Base-by-base conservation (phyloP, 768 basidiomycete genomes). In the Mycena indigotica region DNA sequence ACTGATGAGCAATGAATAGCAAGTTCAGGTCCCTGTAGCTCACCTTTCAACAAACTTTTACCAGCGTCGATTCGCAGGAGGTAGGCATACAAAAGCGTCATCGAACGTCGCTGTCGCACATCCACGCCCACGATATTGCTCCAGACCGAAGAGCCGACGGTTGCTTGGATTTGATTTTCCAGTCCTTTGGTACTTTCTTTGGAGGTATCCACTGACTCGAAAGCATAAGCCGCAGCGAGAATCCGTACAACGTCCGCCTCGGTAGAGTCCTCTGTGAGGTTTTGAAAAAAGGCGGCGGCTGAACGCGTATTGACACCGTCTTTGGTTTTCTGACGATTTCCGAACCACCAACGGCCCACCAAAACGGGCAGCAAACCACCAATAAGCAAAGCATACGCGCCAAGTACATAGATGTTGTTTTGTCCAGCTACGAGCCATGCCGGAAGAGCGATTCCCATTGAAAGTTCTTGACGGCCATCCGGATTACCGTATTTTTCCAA, bases 281-380 rank as follows among this genome's bases (percentile, higher is more conserved):
- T 77, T 69, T 89, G 92, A 86, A 97, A 99, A 77, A 94, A 94
- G 0, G 81, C 77, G 28, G 93, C 86, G 2, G 96, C 96, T 0
- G 93, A 91, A 38, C 77, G 78, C 23, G 87, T 84, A 58, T 92
- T 78, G 55, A 97, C 81, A 39, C 94, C 93, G 62, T 99, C 97
- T 72, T 97, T 95, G 16, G 97, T 99, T 72, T 84, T 87, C 62
- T 85, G 80, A 55, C 91, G 82, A 64, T 86, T 91, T 3, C 93
- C 92, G 67, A 98, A 99, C 97, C 97, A 99, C 97, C 97, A 98
- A 29, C 87, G 84, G 15, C 93, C 90, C 52, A 99, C 96, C 45
- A 96, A 77, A 35, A 81, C 83, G 24, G 97, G 97, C 21, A 99
- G 81, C 1, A 87, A 81, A 49, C 86, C 87, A 45, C 95, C 97